A percentile compares a stretch with the other conserved stretches of the same genome.
These are phyloP conservation scores for Dujonia santamariae DNA, from an alignment of 1,139 yeast species.

Conservation along the genomic window DNA sequence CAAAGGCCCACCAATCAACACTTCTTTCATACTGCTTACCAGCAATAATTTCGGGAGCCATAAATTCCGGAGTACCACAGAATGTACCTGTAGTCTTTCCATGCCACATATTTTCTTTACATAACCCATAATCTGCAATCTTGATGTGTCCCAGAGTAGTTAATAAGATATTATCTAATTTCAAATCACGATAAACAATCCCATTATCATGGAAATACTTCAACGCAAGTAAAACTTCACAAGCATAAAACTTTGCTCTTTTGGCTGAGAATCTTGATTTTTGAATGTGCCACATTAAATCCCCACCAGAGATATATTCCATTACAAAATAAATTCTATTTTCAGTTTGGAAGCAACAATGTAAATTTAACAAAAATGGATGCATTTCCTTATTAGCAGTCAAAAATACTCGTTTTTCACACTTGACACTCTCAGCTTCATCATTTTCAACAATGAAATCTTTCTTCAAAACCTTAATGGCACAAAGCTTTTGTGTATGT, in stretches of 20 bases:
- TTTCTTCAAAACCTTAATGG: conserved; percentile 92
- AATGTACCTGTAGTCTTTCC: conserved; percentile 92
- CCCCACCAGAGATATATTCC: conserved; percentile 98
- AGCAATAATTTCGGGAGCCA: conserved; percentile 97
- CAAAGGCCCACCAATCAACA: conserved; percentile 99
- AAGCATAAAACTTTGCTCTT: conserved; percentile 95
- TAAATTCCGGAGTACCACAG: conserved; percentile 98
- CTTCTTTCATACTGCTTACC: conserved; percentile 91
- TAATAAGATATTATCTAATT: conserved; percentile 86
- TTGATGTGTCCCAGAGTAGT: conserved; percentile 94
- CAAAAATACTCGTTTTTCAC: conserved; percentile 88
- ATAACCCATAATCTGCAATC: conserved; percentile 94
- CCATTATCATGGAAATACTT: conserved; percentile 95
- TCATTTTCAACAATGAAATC: conserved; percentile 93
- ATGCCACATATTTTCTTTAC: conserved; percentile 94
- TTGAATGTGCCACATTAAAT: conserved; percentile 98
- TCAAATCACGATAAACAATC: conserved; percentile 93
- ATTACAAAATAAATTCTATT: conserved; percentile 95
- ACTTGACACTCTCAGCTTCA: conserved; percentile 91
- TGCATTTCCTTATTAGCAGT: conserved; percentile 88
- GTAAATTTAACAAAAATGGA: conserved; percentile 87
- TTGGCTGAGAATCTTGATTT: conserved; percentile 84
- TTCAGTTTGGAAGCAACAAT: conserved; percentile 97
- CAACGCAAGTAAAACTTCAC: conserved; percentile 87
- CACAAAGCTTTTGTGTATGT: conserved; percentile 75